phyloP scores from a whole-genome alignment of 768 basidiomycete genomes.

The Phaeolepiota aurea region DNA sequence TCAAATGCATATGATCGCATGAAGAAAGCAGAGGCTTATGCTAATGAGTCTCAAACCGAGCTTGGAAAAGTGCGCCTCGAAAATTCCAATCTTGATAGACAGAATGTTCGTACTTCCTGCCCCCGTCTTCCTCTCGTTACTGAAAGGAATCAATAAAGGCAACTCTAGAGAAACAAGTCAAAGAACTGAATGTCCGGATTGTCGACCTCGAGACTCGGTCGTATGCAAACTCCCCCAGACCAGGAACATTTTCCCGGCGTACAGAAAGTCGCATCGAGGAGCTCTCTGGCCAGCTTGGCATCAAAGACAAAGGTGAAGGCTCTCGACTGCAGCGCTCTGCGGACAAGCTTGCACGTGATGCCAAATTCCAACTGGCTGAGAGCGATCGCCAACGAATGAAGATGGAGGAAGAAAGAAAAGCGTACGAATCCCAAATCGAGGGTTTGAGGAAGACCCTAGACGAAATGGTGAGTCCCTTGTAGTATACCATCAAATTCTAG shows the following conservation, averaged over 20 bases:
- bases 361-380: conserved; percentile 47
- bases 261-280: conserved; percentile 70
- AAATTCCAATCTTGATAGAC: conserved; percentile 71
- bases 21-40: conserved; percentile 74
- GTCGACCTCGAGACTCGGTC: conserved; percentile 79
- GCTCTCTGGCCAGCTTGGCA: conserved; percentile 49
- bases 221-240: conserved; percentile 55
- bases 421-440: conserved; percentile 50
- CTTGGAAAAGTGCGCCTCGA: conserved; percentile 71
- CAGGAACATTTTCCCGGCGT: conserved; percentile 45
- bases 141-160: conserved; percentile 36
- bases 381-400: conserved; percentile 52
- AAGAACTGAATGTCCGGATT: conserved; percentile 76
- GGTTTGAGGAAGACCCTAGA: conserved; percentile 54
- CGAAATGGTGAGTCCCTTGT: conserved; percentile 40
- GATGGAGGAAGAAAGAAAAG: conserved; percentile 58
- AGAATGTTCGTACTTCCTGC: conserved; percentile 43
- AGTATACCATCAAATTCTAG: conserved; percentile 5
- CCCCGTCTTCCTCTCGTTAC: neutral
- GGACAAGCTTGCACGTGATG: conserved; percentile 35
- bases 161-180: conserved; percentile 75
- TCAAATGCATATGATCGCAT: conserved; percentile 65
- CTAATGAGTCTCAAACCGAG: conserved; percentile 69
- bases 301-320: conserved; percentile 35
- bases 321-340: conserved; percentile 32